Conservation (phyloP, 352 stramenopile genomes). For the Phytopythium oedochilum region DNA sequence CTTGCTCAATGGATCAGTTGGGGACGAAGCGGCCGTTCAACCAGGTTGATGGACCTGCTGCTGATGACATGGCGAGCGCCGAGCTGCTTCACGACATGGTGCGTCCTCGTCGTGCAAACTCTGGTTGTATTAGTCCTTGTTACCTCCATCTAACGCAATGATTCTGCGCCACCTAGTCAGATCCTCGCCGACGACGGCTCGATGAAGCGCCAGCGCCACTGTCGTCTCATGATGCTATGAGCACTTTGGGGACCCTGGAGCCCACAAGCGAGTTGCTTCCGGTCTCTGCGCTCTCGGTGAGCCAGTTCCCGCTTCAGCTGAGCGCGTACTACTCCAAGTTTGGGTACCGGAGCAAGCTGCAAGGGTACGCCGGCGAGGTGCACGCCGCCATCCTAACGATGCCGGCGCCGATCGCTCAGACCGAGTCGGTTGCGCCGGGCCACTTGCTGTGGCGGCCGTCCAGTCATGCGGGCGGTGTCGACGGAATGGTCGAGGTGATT, state of each 20-base stretch:
- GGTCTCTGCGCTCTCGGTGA: conserved; percentile 34
- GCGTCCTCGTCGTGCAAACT: neutral
- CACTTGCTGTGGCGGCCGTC: conserved; percentile 32
- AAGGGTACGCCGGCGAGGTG: conserved; percentile 31
- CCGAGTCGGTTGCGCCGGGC: conserved; percentile 19
- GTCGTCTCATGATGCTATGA: neutral
- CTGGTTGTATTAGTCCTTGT: too few species aligned
- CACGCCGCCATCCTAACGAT: conserved; percentile 40
- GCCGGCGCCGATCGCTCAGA: conserved; percentile 16
- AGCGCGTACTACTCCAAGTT: conserved; percentile 40
- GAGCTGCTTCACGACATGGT: neutral
- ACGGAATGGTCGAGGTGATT: conserved; percentile 29
- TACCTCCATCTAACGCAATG: too few species aligned
- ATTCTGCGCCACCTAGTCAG: too few species aligned
- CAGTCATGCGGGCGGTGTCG: conserved; percentile 4
- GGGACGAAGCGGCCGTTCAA: conserved; percentile 26
- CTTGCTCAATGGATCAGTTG: conserved; percentile 13
- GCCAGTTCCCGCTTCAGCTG: conserved; percentile 36
- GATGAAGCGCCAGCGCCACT: neutral
- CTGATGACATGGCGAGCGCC: neutral
- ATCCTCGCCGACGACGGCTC: conserved; percentile 1
- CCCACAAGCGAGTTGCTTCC: conserved; percentile 22
- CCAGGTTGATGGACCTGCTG: conserved; percentile 23
- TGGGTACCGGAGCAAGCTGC: conserved; percentile 21
- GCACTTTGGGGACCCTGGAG: conserved; percentile 8